Conservation (phyloP, 2,329 filamentous ascomycete species). For the Cladosporium austrohemisphaericum region DNA sequence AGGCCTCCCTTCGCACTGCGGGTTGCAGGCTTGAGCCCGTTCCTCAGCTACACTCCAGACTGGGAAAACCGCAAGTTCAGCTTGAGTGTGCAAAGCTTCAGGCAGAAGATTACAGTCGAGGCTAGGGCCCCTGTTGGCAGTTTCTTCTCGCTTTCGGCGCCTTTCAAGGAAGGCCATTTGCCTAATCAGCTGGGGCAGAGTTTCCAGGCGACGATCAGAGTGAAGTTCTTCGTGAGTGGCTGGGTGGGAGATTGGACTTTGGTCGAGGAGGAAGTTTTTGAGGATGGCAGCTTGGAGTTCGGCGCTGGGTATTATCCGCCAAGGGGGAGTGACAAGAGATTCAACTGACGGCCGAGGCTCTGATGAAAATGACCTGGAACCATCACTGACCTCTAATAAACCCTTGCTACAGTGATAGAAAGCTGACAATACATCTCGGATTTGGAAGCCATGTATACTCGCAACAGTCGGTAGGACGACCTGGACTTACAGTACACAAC, state of each 20-base stretch:
- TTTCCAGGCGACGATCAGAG: constrained; percentile 44
- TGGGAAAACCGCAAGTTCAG: constrained; percentile 40
- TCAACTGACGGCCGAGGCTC: constrained; percentile 28
- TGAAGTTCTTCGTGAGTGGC: constrained; percentile 39
- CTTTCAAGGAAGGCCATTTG: constrained; percentile 45
- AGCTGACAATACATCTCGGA: too few species aligned
- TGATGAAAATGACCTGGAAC: too few species aligned
- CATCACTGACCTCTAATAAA: too few species aligned
- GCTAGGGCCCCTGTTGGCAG: constrained; percentile 40
- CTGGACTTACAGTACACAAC: too few species aligned
- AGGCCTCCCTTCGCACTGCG: constrained; percentile 43
- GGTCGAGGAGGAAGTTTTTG: constrained; percentile 39
- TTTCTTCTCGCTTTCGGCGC: constrained; percentile 45
- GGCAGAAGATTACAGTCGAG: constrained; percentile 39
- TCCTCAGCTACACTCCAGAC: constrained; percentile 40
- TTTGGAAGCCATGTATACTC: too few species aligned
- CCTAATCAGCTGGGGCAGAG: constrained; percentile 45
- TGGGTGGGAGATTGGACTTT: constrained; percentile 41
- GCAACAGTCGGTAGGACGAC: too few species aligned
- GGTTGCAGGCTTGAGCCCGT: constrained; percentile 38
- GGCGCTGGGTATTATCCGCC: constrained; percentile 46
- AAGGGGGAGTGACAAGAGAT: constrained; percentile 36
- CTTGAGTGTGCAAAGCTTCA: constrained; percentile 38
- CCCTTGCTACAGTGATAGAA: too few species aligned
- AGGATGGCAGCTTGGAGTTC: constrained; percentile 47